Evolutionary conservation across 208 protist species (phyloP), one percentile per base, ranked within the genome.

Genomic region (Crithidia acanthocephali): DNA sequence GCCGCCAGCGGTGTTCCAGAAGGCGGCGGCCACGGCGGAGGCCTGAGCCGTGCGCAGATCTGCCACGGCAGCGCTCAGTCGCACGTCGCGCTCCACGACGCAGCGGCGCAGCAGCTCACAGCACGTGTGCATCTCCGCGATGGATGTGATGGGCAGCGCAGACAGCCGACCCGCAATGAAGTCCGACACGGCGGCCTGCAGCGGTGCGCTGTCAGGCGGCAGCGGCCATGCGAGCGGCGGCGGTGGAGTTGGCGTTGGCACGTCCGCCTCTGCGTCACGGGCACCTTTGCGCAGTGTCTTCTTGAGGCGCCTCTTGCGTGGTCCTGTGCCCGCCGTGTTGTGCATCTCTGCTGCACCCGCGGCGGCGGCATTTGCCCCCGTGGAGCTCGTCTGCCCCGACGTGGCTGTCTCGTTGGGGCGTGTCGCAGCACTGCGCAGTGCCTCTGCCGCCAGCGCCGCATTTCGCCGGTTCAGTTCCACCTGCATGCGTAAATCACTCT

Each of bases 401-500:
- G 44, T 50, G 44, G 44, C 10, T 4, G 44, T 15, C 44, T 8
- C 9, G 44, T 4, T 50, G 16, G 44, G 35, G 8, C 5, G 35
- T 13, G 8, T 40, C 35, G 35, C 44, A 9, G 25, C 51, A 15
- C 23, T 30, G 0, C 47, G 59, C n/a, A 37, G 23, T 23, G 68
- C 35, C 32, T 56, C 40, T 52, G 56, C 42, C 4, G 52, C 23
- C 6, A 52, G 30, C 30, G 30, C 18, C 16, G 45, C 30, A n/a
- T 66, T 37, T 33, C 20, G 33, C 22, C 8, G 25, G 50, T 67
- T 83, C 30, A 98, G 72, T 48, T 97, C 88, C 71, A 94, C 81
- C 71, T 98, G 94, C 86, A 98, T 90, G 0, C 93, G 91, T 60
- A 98, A 73, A 71, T 98, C 96, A 44, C 85, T 67, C 63, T 95